Conservation (phyloP, 805 yeast genomes). For the Kregervanrija fluxuum region DNA sequence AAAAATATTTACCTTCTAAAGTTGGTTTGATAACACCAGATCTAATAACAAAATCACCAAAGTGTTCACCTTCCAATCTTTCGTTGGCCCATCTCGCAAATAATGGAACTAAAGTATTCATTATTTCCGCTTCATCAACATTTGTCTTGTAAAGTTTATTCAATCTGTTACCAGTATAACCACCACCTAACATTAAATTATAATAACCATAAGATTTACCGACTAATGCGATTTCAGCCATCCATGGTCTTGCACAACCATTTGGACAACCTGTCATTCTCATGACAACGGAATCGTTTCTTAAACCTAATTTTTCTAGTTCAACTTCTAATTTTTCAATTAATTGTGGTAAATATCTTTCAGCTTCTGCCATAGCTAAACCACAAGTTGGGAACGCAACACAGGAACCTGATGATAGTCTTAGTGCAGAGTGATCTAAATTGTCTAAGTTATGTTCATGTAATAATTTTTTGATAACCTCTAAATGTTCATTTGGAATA, state of each 20-base stretch:
- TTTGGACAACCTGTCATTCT: slow-evolving; percentile 99
- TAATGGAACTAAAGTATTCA: slow-evolving; percentile 70
- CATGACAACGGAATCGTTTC: slow-evolving; percentile 92
- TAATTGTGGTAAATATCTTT: slow-evolving; percentile 80
- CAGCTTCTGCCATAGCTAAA: slow-evolving; percentile 97
- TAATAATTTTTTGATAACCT: slow-evolving; percentile 54
- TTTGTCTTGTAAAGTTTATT: slow-evolving; percentile 86
- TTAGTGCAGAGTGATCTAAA: slow-evolving; percentile 63
- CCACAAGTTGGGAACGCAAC: slow-evolving; percentile 99
- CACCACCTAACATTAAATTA: slow-evolving; percentile 93
- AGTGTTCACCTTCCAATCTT: slow-evolving; percentile 85
- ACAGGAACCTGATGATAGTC: slow-evolving; percentile 92
- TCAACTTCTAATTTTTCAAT: slow-evolving; percentile 78
- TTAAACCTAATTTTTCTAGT: slow-evolving; percentile 84
- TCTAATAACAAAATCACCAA: slow-evolving; percentile 89
- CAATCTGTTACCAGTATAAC: slow-evolving; percentile 85
- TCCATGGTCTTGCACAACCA: slow-evolving; percentile 98
- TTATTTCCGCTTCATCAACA: slow-evolving; percentile 82
- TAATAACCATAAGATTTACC: slow-evolving; percentile 94
- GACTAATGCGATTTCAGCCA: slow-evolving; percentile 91
- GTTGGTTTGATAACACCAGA: slow-evolving; percentile 85
- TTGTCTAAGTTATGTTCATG: slow-evolving; percentile 76
- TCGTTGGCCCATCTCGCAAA: slow-evolving; percentile 93
- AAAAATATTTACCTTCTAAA: slow-evolving; percentile 86
- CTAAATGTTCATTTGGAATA: slow-evolving; percentile 62